phyloP scores from a whole-genome alignment of 306 rosid genomes.

The Cicer arietinum region DNA sequence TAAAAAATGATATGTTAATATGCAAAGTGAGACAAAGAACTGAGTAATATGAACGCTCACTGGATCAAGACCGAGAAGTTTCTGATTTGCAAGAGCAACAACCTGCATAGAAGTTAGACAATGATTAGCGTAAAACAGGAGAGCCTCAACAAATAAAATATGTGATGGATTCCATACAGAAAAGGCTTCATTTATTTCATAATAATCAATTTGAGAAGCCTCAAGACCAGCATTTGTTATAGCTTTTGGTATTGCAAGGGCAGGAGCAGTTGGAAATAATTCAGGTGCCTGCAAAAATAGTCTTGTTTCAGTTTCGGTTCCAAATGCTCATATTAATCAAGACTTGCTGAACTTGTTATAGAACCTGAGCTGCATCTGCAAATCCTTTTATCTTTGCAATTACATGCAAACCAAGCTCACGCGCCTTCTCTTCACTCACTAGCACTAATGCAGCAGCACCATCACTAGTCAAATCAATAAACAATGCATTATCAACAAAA shows the following conservation, averaged over 20 bases:
- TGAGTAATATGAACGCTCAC: conserved; percentile 61
- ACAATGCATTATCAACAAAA: conserved; percentile 41
- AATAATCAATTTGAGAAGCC: conserved; percentile 86
- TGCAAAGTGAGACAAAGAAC: neutral
- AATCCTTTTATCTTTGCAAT: conserved; percentile 88
- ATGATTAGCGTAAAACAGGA: conserved; percentile 5
- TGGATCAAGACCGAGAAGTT: conserved; percentile 83
- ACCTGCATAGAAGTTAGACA: conserved; percentile 58
- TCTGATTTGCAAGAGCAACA: conserved; percentile 90
- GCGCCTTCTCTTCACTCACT: conserved; percentile 87
- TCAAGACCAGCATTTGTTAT: conserved; percentile 81
- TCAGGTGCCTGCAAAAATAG: conserved; percentile 79
- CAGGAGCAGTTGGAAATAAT: conserved; percentile 84
- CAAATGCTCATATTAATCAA: conserved; percentile 37
- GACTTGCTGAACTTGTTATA: conserved; percentile 27
- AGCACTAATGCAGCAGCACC: conserved; percentile 96
- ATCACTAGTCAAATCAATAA: conserved; percentile 63
- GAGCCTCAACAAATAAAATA: conserved; percentile 28
- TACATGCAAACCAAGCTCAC: conserved; percentile 78
- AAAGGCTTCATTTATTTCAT: conserved; percentile 96
- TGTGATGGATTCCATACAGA: conserved; percentile 62
- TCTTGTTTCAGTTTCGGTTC: conserved; percentile 51
- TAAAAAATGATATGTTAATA: conserved; percentile 28
- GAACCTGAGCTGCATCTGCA: conserved; percentile 95
- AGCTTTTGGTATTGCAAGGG: conserved; percentile 89